Base-by-base conservation (phyloP, 495 filamentous ascomycete species). In the Podospora didyma region DNA sequence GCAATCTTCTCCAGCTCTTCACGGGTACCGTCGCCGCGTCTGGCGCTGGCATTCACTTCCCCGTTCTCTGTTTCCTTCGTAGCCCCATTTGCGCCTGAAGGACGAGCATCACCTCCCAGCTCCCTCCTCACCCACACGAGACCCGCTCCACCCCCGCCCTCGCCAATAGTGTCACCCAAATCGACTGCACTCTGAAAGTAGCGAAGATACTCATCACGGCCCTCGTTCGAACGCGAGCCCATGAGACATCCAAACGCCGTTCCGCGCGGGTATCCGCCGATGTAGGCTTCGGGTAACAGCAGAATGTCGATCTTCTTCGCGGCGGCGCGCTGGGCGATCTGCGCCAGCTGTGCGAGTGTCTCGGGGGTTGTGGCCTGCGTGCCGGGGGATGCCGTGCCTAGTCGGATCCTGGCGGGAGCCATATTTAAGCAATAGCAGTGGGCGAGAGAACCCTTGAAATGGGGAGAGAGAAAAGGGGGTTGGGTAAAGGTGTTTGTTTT, bases 231-330 rank as follows among this genome's bases (percentile, higher is more conserved):
- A 6, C 93, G 85, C 2, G 75, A 73, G 0, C 93, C 93, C 10
- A 96, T 80, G 0, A 82, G 76, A 26, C 82, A 80, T 12, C 90
- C 92, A 61, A 96, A 96, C 46, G 75, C 74, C 55, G 84, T 86
- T n/a, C 87, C 88, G 21, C 93, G 86, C 14, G 93, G 93, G 64
- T 97, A 97, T 9, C 93, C 93, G 19, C 93, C 93, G 0, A 97
- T 79, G 68, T 90, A 97, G 23, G 93, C 93, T 75, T 97, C 93
- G 0, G 93, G 93, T 62, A 96, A 94, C 42, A 97, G 83, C 17
- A 97, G 73, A 49, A 97, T 79, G 64, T 93, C 80, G 23, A 89
- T 80, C 26, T 80, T 78, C n/a, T 73, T 65, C 1, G 53, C 51
- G 0, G 79, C 74, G 4, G 87, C 88, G 2, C 60, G 54, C 1